These are phyloP conservation scores for Amanita molliuscula DNA, from an alignment of 768 basidiomycete species.

Conservation along the genomic window DNA sequence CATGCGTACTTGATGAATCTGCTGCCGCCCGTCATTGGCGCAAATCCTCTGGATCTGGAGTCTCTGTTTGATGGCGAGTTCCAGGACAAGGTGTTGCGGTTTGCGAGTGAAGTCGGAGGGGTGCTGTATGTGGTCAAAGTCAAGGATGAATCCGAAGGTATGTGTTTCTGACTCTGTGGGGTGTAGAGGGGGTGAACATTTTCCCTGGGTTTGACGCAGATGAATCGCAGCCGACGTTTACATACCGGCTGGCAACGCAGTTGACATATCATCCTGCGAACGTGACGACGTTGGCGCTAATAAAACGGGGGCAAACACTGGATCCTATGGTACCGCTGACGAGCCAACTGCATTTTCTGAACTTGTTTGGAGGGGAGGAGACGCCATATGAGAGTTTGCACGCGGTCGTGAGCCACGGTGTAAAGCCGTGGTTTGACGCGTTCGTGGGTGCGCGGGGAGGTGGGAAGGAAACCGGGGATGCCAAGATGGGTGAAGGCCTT, in stretches of 20 bases:
- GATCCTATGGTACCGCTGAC: slow-evolving; percentile 76
- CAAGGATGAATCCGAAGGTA: slow-evolving; percentile 68
- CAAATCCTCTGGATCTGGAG: slow-evolving; percentile 51
- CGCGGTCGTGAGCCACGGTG: slow-evolving; percentile 88
- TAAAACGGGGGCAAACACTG: slow-evolving; percentile 81
- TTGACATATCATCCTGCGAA: slow-evolving; percentile 74
- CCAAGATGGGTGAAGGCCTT: slow-evolving; percentile 58
- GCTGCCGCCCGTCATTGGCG: slow-evolving; percentile 78
- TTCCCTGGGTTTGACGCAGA: slow-evolving; percentile 29
- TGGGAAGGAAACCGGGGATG: slow-evolving; percentile 61
- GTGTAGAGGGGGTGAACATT: slow-evolving; percentile 5
- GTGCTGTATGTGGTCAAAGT: slow-evolving; percentile 78
- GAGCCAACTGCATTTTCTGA: slow-evolving; percentile 83
- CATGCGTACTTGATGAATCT: slow-evolving; percentile 60
- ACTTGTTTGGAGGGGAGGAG: slow-evolving; percentile 80
- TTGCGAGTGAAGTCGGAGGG: slow-evolving; percentile 65
- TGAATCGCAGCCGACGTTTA: slow-evolving; percentile 50
- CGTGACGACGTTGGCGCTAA: slow-evolving; percentile 83
- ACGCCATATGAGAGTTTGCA: slow-evolving; percentile 95
- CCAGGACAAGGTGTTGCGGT: slow-evolving; percentile 63
- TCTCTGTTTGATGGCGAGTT: slow-evolving; percentile 65
- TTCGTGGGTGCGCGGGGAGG: slow-evolving; percentile 80
- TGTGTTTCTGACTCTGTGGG: slow-evolving; percentile 10
- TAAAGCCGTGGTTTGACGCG: slow-evolving; percentile 98
- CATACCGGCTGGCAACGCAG: slow-evolving; percentile 60